These are phyloP conservation scores for Cyclanthera cordifolia DNA, from an alignment of 306 rosid species.

Conservation along the genomic window DNA sequence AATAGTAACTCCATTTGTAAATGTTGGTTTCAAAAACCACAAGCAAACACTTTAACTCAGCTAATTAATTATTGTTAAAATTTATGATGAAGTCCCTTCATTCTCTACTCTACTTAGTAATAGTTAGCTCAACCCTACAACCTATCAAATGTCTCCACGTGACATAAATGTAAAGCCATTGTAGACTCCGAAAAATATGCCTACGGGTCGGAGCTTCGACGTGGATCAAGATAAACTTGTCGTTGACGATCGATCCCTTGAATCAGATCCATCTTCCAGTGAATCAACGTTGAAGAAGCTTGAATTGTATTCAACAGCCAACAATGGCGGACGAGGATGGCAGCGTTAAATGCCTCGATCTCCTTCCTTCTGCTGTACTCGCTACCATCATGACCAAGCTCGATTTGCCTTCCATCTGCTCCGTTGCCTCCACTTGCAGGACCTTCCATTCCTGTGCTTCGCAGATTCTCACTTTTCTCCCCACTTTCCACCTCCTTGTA, in stretches of 20 bases:
- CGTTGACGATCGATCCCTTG: background rate
- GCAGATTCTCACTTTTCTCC: conserved; percentile 58
- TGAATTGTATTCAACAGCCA: background rate
- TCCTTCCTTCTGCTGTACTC: conserved; percentile 47
- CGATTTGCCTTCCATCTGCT: conserved; percentile 69
- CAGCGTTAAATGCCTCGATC: conserved; percentile 32
- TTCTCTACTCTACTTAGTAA: no score
- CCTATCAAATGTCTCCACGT: no score
- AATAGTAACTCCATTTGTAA: no score
- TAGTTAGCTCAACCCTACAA: no score
- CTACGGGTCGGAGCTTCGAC: background rate
- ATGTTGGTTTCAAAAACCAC: no score
- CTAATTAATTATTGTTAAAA: no score
- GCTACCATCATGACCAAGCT: conserved; percentile 63
- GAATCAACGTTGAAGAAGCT: conserved; percentile 1
- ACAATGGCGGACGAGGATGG: conserved; percentile 19
- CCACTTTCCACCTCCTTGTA: conserved; percentile 68
- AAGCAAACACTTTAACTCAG: no score
- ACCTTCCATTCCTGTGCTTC: conserved; percentile 42
- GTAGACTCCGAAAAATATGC: background rate
- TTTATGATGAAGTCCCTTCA: no score
- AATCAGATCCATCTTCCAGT: background rate
- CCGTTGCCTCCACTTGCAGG: conserved; percentile 60
- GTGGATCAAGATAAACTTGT: background rate
- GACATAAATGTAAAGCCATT: no score